phyloP scores from a whole-genome alignment of 2,329 filamentous ascomycete species.

The Drechslera avenae region DNA sequence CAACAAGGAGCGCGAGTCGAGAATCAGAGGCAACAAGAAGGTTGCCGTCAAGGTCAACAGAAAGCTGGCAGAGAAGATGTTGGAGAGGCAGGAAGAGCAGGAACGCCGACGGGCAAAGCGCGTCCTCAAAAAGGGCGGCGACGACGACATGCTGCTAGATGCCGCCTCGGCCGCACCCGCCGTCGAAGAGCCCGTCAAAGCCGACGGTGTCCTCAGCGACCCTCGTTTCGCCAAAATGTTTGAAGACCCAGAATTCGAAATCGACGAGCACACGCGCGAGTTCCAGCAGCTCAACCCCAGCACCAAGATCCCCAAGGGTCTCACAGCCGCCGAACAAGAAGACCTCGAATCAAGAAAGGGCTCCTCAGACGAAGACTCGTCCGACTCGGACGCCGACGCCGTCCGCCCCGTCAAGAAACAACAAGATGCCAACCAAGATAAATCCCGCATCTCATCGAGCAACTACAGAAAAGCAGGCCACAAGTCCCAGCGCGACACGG shows the following conservation, averaged over 20 bases:
- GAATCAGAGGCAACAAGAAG: conserved; percentile 94
- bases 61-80: conserved; percentile 65
- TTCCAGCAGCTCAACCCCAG: conserved; percentile 90
- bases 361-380: conserved; percentile 41
- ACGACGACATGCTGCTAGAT: conserved; percentile 53
- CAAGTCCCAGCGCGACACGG: conserved; percentile 39
- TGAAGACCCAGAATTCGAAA: conserved; percentile 88
- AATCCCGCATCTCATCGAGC: conserved; percentile 64
- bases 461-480: conserved; percentile 66
- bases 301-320: conserved; percentile 62
- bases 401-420: conserved; percentile 34
- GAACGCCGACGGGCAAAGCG: conserved; percentile 54
- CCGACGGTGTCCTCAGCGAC: conserved; percentile 69
- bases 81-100: conserved; percentile 72
- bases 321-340: conserved; percentile 66
- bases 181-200: conserved; percentile 55
- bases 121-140: conserved; percentile 64
- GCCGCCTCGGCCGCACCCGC: conserved; percentile 23
- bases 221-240: conserved; percentile 87
- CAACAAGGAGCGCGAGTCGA: conserved; percentile 92
- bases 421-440: conserved; percentile 39
- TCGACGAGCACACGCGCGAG: conserved; percentile 87
- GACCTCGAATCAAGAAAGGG: conserved; percentile 52
- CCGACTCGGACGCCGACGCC: not conserved
- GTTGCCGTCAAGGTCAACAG: conserved; percentile 89